These are phyloP conservation scores for Zalerion maritima DNA, from an alignment of 495 filamentous ascomycete species.

Conservation along the genomic window DNA sequence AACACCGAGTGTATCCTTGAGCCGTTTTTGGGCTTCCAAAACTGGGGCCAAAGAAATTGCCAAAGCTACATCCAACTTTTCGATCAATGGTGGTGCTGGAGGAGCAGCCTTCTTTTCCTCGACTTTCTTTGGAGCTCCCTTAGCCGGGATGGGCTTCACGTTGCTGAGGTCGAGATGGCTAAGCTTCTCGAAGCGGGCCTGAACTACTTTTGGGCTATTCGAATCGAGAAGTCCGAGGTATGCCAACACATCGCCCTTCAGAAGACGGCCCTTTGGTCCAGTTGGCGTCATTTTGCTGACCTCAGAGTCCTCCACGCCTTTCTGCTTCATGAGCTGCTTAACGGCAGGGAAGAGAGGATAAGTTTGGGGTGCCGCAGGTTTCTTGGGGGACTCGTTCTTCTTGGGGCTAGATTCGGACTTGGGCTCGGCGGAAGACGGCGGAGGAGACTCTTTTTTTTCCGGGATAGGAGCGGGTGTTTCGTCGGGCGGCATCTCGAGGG, in stretches of 20 bases:
- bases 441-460: constrained; percentile 20
- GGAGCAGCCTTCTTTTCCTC: constrained; percentile 28
- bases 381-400: constrained; percentile 1
- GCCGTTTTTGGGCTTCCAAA: constrained; percentile 60
- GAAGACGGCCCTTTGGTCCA: constrained; percentile 74
- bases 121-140: constrained; percentile 33
- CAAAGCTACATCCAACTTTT: constrained; percentile 43
- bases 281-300: constrained; percentile 68
- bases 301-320: constrained; percentile 56
- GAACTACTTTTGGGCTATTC: constrained; percentile 53
- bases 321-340: constrained; percentile 58
- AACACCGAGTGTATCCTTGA: constrained; percentile 59
- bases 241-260: constrained; percentile 92
- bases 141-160: constrained; percentile 63
- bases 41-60: constrained; percentile 67
- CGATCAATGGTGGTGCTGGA: constrained; percentile 24
- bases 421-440: constrained; percentile 9
- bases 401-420: constrained; percentile 8
- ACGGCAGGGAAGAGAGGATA: constrained; percentile 84
- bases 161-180: constrained; percentile 84
- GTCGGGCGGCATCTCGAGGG: constrained; percentile 53
- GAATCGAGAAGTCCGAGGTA: constrained; percentile 65
- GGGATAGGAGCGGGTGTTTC: constrained; percentile 23
- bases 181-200: constrained; percentile 54
- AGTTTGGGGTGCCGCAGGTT: constrained; percentile 25